Percentiles rank a stretch among this genome's conserved stretches.
These are phyloP conservation scores for Polytolypa hystricis DNA, from an alignment of 2,329 filamentous ascomycete species.

Conservation along the genomic window DNA sequence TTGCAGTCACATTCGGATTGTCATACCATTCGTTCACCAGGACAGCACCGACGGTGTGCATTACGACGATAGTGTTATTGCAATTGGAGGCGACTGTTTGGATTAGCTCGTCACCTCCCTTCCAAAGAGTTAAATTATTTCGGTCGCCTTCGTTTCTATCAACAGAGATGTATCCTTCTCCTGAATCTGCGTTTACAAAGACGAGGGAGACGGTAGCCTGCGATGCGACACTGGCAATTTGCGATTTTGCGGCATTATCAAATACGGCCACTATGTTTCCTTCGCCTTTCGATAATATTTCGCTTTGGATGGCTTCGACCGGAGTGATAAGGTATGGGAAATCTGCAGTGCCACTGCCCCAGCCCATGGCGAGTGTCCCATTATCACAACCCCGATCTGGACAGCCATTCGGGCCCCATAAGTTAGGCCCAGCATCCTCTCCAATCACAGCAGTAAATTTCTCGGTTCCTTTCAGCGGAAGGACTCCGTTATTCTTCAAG, in stretches of 20 bases:
- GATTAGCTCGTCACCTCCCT: slow-evolving; percentile 68
- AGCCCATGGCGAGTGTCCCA: slow-evolving; percentile 53
- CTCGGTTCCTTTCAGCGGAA: slow-evolving; percentile 67
- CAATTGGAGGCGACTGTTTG: slow-evolving; percentile 65
- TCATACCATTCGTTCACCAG: slow-evolving; percentile 53
- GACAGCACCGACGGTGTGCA: slow-evolving; percentile 76
- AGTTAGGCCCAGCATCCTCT: slow-evolving; percentile 68
- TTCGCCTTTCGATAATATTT: slow-evolving; percentile 52
- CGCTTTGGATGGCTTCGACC: slow-evolving; percentile 52
- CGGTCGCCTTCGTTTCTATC: slow-evolving; percentile 81
- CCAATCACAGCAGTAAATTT: slow-evolving; percentile 68
- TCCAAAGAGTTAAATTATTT: slow-evolving; percentile 86
- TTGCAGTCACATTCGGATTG: slow-evolving; percentile 59
- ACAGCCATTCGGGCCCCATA: slow-evolving; percentile 69
- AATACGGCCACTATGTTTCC: slow-evolving; percentile 52
- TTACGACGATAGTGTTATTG: slow-evolving; percentile 83
- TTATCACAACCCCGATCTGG: slow-evolving; percentile 52
- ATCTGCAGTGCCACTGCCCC: slow-evolving; percentile 49
- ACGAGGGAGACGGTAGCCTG: slow-evolving; percentile 56
- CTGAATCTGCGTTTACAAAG: slow-evolving; percentile 78
- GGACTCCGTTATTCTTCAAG: slow-evolving; percentile 66
- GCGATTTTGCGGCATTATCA: slow-evolving; percentile 44
- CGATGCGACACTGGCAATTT: slow-evolving; percentile 41
- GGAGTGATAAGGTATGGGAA: slow-evolving; percentile 55
- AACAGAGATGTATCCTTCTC: slow-evolving; percentile 75